Percentiles rank a stretch among this genome's conserved stretches.
phyloP scores from a whole-genome alignment of 2,329 filamentous ascomycete species.

The Monilinia laxa region DNA sequence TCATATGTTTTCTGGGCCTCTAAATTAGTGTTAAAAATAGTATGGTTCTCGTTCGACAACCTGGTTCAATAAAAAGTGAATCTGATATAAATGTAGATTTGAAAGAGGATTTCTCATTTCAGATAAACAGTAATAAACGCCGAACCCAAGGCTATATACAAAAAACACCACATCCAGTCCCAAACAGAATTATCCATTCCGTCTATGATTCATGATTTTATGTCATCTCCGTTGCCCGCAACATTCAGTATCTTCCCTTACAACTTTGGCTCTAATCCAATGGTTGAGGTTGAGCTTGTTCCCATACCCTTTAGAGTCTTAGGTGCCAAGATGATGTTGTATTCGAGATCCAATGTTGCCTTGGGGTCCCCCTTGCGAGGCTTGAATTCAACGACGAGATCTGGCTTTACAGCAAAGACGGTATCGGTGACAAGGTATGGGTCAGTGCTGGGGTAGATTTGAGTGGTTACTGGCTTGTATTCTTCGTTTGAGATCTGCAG shows the following conservation, averaged over 20 bases:
- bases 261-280: slow-evolving; percentile 6
- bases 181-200: background rate
- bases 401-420: slow-evolving; percentile 56
- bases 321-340: slow-evolving; percentile 38
- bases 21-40: background rate
- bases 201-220: slow-evolving; percentile 4
- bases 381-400: slow-evolving; percentile 47
- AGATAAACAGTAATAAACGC: background rate
- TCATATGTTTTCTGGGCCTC: background rate
- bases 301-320: slow-evolving; percentile 15
- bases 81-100: background rate
- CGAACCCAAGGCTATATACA: slow-evolving; percentile 6
- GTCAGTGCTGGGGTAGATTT: slow-evolving; percentile 71
- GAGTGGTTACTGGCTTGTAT: slow-evolving; percentile 69
- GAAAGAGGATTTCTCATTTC: slow-evolving; percentile 23
- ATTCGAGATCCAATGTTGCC: slow-evolving; percentile 41
- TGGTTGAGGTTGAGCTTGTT: no score
- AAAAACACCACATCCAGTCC: slow-evolving; percentile 7
- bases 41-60: no score
- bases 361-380: slow-evolving; percentile 40
- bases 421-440: slow-evolving; percentile 56
- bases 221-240: background rate
- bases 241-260: background rate
- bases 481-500: slow-evolving; percentile 52
- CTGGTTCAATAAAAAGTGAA: background rate